Percentiles rank a stretch among this genome's conserved stretches.
Evolutionary conservation across 352 stramenopile species (phyloP).

Genomic region (Aphanomyces euteiches): DNA sequence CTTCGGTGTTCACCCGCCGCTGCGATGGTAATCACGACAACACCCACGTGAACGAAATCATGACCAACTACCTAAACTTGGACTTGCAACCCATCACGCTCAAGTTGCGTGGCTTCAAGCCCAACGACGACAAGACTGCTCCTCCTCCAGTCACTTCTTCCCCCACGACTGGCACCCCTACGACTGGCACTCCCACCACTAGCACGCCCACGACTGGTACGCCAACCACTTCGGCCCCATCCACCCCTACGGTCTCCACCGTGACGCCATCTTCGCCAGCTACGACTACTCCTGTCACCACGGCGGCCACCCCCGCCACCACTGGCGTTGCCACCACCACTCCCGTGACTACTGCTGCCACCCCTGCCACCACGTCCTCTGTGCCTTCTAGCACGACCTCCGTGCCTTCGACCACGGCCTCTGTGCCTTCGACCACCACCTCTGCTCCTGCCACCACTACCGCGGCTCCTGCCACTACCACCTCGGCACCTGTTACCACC

Average conservation of each 20-base stretch:
- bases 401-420: constrained; percentile 69
- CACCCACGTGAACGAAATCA: constrained; percentile 68
- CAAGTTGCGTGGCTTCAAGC: constrained; percentile 31
- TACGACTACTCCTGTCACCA: constrained; percentile 56
- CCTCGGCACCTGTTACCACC: not conserved
- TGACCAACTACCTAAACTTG: constrained; percentile 64
- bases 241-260: constrained; percentile 53
- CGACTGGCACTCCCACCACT: not conserved
- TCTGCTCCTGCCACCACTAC: constrained; percentile 48
- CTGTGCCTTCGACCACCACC: constrained; percentile 63
- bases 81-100: constrained; percentile 60
- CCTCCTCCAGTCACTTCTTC: not conserved
- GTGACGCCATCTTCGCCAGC: constrained; percentile 72
- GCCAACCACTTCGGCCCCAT: not conserved
- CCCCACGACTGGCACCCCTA: not conserved
- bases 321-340: not conserved
- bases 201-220: not conserved
- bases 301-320: not conserved
- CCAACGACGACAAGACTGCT: not conserved
- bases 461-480: not conserved
- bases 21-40: constrained; percentile 71
- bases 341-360: not conserved
- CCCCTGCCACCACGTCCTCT: too few species aligned
- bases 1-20: constrained; percentile 50
- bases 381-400: too few species aligned